A percentile compares a stretch with the other conserved stretches of the same genome.
Conservation (phyloP, 768 basidiomycete genomes). For the Lactifluus hygrophoroides region DNA sequence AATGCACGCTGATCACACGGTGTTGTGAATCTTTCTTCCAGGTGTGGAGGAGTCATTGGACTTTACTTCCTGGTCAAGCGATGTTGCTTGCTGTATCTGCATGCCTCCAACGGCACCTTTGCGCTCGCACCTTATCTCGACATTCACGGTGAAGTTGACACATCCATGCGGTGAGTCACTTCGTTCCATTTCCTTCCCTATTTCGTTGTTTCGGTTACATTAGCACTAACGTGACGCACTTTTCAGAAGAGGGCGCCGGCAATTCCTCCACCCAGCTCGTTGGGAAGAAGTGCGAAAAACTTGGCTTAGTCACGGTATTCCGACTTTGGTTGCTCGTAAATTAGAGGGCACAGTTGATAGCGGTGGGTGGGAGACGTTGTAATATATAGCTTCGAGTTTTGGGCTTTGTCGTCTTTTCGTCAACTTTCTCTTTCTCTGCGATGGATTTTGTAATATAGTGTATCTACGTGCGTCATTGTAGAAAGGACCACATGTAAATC, state of each 20-base stretch:
- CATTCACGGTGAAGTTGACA: constrained; percentile 87
- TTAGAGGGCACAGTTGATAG: constrained; percentile 80
- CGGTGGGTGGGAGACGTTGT: constrained; percentile 92
- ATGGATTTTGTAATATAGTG: constrained; percentile 5
- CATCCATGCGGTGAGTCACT: constrained; percentile 70
- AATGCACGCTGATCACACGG: too few species aligned
- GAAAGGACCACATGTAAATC: constrained; percentile 2
- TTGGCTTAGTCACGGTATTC: constrained; percentile 87
- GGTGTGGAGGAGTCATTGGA: constrained; percentile 85
- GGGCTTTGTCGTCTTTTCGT: background rate
- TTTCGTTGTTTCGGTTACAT: background rate
- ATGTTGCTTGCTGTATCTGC: constrained; percentile 83
- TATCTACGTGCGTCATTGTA: constrained; percentile 1
- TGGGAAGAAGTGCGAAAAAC: constrained; percentile 88
- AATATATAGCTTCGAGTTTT: constrained; percentile 8
- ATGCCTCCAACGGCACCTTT: constrained; percentile 85
- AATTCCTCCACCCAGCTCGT: constrained; percentile 74
- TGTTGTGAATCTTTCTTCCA: constrained; percentile 34
- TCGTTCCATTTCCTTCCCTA: background rate
- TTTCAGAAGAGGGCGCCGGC: constrained; percentile 74
- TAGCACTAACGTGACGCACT: constrained; percentile 5
- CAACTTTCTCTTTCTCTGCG: background rate
- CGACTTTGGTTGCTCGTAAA: constrained; percentile 82
- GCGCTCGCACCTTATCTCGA: constrained; percentile 87
- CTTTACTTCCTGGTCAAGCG: constrained; percentile 89